Evolutionary conservation across 192 early-diverging fungal species (phyloP), one percentile per base, ranked within the genome.

Genomic region (Phlyctochytrium planicorne): DNA sequence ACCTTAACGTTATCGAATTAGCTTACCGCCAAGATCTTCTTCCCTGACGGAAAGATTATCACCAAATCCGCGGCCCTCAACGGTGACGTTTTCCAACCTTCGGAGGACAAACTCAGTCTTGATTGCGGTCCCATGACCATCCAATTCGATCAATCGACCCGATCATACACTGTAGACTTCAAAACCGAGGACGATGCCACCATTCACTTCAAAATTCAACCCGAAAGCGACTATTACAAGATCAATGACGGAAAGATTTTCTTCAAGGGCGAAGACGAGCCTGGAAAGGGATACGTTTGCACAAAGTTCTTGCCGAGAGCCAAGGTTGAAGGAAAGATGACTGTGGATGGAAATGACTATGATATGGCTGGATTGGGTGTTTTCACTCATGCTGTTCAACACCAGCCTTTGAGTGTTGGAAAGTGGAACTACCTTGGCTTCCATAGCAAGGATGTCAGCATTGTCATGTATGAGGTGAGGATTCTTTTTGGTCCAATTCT

Each of bases 361-460:
- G 89, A 93, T 31, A 71, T 87, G 57, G 79, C 76, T n/a, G 92
- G 93, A 20, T 78, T 80, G n/a, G 89, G 88, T 34, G 75, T 91
- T 60, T 94, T 91, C 77, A 84, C 93, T 31, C 90, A 94, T 56
- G 96, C 92, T 2, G 77, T 93, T 63, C 91, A 94, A 71, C 87
- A 82, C 69, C 90, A 90, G 67, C 94, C 94, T 30, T 91, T 95
- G 35, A 80, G 89, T 53, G 87, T 92, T 27, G 90, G 88, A 52
- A 84, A 88, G 73, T 97, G 92, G 92, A 94, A 90, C 73, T 93
- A 91, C 77, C 75, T 82, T 34, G 86, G 89, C 66, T 92, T 97
- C 72, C 88, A 91, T 34, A 81, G 78, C n/a, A 67, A 82, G 25
- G 80, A 85, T 33, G 87, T 87, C 67, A 75, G 84, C 37, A 64